Conservation (phyloP, 306 rosid genomes). For the Ormosia semicastrata region DNA sequence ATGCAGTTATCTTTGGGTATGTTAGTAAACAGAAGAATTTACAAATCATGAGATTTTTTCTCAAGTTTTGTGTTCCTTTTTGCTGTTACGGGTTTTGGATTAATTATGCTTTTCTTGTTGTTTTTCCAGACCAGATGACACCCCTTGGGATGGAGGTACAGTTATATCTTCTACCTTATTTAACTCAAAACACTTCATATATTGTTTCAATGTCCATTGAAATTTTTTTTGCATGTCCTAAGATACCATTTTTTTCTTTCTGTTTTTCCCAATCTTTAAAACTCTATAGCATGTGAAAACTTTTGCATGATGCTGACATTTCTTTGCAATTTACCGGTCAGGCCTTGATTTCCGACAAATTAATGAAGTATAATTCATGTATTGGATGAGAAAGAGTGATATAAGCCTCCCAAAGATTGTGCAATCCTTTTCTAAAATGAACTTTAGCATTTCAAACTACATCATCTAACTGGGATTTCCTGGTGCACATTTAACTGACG, state of each 20-base stretch:
- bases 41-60: background rate
- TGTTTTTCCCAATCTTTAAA: background rate
- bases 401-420: background rate
- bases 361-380: background rate
- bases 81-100: background rate
- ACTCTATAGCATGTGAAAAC: background rate
- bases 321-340: background rate
- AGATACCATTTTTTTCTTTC: background rate
- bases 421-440: background rate
- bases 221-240: background rate
- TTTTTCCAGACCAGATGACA: conserved; percentile 74
- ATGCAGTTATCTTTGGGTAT: conserved; percentile 86
- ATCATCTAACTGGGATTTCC: background rate
- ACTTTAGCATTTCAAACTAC: background rate
- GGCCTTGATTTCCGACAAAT: background rate
- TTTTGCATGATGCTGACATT: background rate
- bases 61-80: background rate
- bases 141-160: conserved; percentile 91
- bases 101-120: conserved; percentile 24
- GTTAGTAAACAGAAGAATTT: background rate
- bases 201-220: background rate
- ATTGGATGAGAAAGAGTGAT: background rate
- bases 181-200: conserved; percentile 12
- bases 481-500: background rate
- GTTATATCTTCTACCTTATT: conserved; percentile 8